Evolutionary conservation across 2,329 filamentous ascomycete species (phyloP).

Genomic region (Diaporthe sp.): DNA sequence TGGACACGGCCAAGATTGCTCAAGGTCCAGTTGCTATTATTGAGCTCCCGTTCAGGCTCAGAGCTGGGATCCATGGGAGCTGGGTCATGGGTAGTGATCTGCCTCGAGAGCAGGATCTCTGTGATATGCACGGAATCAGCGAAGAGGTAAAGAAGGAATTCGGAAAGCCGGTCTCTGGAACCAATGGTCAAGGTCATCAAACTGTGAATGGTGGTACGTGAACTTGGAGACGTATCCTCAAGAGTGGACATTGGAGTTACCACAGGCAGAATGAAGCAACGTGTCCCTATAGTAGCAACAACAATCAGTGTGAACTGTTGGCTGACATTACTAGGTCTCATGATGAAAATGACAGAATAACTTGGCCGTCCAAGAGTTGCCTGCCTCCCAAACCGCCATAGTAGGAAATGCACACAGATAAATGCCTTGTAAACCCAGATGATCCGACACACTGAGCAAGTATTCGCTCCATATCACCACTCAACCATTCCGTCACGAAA

Average conservation of each 20-base stretch:
- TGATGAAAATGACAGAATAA: not conserved
- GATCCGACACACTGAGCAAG: not conserved
- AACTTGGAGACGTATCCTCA: not conserved
- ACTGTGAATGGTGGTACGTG: not conserved
- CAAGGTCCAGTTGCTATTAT: conserved; percentile 32
- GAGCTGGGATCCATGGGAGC: conserved; percentile 32
- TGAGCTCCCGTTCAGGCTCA: conserved; percentile 32
- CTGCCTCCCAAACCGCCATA: no score
- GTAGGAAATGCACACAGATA: not conserved
- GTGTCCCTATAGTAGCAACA: not conserved
- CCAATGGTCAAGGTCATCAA: not conserved
- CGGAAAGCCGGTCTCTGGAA: not conserved
- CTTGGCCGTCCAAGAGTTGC: not conserved
- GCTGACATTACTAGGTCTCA: not conserved
- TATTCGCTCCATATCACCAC: not conserved
- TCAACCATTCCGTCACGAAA: conserved; percentile 47
- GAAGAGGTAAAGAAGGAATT: conserved; percentile 29
- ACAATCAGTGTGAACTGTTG: not conserved
- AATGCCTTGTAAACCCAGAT: not conserved
- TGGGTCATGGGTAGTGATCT: conserved; percentile 31
- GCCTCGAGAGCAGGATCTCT: conserved; percentile 5
- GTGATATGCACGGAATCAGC: conserved; percentile 31
- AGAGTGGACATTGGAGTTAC: not conserved
- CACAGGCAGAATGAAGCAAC: not conserved
- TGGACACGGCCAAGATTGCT: conserved; percentile 22